Percentiles rank a stretch among this genome's conserved stretches.
These are phyloP conservation scores for Saccharum hybrid DNA, from an alignment of 202 grass and related monocot genomes.

Conservation along the genomic window DNA sequence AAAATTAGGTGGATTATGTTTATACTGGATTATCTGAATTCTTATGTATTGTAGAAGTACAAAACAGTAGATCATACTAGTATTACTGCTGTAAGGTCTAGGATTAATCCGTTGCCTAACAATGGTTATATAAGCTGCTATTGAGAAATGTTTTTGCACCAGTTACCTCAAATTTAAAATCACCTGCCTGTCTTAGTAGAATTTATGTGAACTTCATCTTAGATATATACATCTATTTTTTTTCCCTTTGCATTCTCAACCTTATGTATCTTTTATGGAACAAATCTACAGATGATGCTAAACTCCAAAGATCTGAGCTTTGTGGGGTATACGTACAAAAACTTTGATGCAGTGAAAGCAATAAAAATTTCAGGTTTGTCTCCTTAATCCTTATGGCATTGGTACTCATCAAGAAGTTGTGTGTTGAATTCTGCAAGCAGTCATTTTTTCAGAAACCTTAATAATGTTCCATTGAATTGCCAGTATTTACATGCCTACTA, in stretches of 20 bases:
- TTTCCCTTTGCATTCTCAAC: constrained; percentile 31
- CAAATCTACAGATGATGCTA: constrained; percentile 56
- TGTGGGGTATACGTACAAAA: constrained; percentile 99
- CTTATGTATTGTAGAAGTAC: background rate
- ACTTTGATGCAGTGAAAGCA: constrained; percentile 96
- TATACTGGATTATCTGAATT: background rate
- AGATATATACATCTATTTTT: constrained; percentile 8
- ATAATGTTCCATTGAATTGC: constrained; percentile 28
- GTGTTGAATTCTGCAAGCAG: constrained; percentile 20
- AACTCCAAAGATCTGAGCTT: constrained; percentile 96
- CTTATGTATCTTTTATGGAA: constrained; percentile 28
- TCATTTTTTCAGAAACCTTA: constrained; percentile 18
- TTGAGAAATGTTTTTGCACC: constrained; percentile 5
- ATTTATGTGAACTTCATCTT: constrained; percentile 22
- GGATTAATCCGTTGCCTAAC: background rate
- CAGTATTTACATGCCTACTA: background rate
- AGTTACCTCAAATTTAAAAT: constrained; percentile 27
- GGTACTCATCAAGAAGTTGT: constrained; percentile 3
- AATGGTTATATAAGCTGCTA: background rate
- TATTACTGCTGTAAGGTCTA: background rate
- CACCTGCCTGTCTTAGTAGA: background rate
- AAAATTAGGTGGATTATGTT: background rate
- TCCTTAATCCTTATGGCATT: constrained; percentile 4
- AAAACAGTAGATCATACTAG: background rate
- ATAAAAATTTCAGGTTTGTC: constrained; percentile 72